Evolutionary conservation across 768 basidiomycete genomes (phyloP), one percentile per base, ranked within the genome.

Genomic region (Boletus eberwhitei): DNA sequence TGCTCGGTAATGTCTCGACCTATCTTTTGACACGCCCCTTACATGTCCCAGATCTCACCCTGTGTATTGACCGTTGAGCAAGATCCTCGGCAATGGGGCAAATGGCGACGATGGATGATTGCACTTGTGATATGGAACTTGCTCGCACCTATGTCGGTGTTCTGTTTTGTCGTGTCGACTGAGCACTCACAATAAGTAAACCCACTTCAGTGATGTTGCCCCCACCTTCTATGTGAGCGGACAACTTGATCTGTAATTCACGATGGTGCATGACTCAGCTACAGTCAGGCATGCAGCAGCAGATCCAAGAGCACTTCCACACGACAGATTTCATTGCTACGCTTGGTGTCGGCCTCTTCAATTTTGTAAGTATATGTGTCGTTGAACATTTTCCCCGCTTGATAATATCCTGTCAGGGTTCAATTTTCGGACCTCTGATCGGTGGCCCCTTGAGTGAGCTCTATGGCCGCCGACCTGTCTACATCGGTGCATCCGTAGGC

Each of bases 271-370:
- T 62, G 32, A 59, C 50, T 36, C 14, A 32, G 5, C 16, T 26
- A 14, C 38, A 67, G 64, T 67, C 61, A 22, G 66, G 66, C 17
- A 62, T 68, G 48, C 62, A 68, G 34, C 59, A 60, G 8, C 64
- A 66, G 41, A 61, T 68, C 22, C 59, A 61, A 50, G 64, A 63
- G n/a, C 48, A 65, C 34, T 63, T 65, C 19, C 47, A 59, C 14
- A 52, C 56, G 14, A 57, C 64, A 8, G 26, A 49, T 3, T 56
- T 54, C 29, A 24, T 58, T 21, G 64, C 53, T 17, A 58, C 64
- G 2, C 55, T 65, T 16, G 64, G 64, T 11, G 55, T 65, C n/a
- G 55, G 62, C 35, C 54, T 66, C 45, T 66, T 55, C 38, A 61
- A 63, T 48, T 57, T 66, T 40, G 64, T 57, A 48, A 19, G 56